phyloP scores from a whole-genome alignment of 495 filamentous ascomycete species.

The Daldinia decipiens region DNA sequence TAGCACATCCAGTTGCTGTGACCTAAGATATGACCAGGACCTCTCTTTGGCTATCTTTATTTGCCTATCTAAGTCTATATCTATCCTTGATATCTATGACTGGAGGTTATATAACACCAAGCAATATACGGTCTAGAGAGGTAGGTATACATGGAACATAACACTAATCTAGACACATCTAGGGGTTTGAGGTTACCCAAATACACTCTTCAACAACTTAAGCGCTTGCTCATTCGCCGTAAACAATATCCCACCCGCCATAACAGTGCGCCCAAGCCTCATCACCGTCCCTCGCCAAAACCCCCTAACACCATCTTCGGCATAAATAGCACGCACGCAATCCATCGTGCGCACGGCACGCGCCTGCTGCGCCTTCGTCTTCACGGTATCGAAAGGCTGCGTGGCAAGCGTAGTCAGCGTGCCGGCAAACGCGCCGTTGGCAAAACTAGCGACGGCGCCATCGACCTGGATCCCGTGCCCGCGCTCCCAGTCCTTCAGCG shows the following conservation, averaged over 20 bases:
- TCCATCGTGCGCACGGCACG: constrained; percentile 62
- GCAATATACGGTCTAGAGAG: too few relatives aligned
- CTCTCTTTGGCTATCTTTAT: not conserved
- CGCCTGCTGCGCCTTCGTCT: constrained; percentile 70
- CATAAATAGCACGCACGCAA: constrained; percentile 61
- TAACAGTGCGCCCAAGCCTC: constrained; percentile 69
- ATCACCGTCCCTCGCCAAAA: constrained; percentile 77
- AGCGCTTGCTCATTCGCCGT: constrained; percentile 67
- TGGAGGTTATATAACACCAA: not conserved
- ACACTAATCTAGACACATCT: constrained; percentile 4
- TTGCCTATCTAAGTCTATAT: not conserved
- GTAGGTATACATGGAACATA: too few relatives aligned
- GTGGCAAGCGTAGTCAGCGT: constrained; percentile 69
- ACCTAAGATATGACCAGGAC: not conserved
- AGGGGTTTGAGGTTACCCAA: constrained; percentile 8
- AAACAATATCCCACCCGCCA: constrained; percentile 74
- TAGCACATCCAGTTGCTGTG: not conserved
- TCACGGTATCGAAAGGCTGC: constrained; percentile 75
- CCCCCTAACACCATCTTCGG: constrained; percentile 65
- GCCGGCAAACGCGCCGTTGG: constrained; percentile 69
- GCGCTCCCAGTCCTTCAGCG: constrained; percentile 69
- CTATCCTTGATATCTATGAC: not conserved
- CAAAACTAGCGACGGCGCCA: constrained; percentile 57
- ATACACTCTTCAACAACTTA: constrained; percentile 32
- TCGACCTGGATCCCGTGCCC: constrained; percentile 52